phyloP scores from a whole-genome alignment of 257 asterid genomes.

The Pogostemon cablin region DNA sequence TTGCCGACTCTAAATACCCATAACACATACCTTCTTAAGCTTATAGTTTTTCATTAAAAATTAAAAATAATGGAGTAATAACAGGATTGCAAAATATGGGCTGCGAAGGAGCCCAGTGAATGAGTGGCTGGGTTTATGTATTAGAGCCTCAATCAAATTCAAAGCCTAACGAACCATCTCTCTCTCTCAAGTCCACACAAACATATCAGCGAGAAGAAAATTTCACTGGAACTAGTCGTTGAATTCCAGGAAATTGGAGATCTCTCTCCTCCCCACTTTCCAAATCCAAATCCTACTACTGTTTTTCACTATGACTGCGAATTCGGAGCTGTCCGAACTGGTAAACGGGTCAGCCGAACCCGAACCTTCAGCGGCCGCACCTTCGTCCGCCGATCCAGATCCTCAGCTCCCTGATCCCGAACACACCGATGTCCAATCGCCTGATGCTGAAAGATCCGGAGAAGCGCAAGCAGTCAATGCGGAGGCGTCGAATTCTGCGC shows the following conservation, averaged over 20 bases:
- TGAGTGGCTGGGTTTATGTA: too few relatives aligned
- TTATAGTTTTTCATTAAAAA: too few relatives aligned
- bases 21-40: too few relatives aligned
- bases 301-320: slow-evolving; percentile 43
- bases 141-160: too few relatives aligned
- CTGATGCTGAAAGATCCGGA: slow-evolving; percentile 41
- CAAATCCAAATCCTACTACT: slow-evolving; percentile 37
- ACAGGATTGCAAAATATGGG: too few relatives aligned
- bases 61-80: too few relatives aligned
- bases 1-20: too few relatives aligned
- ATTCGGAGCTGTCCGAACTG: slow-evolving; percentile 48
- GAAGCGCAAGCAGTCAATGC: slow-evolving; percentile 39
- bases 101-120: too few relatives aligned
- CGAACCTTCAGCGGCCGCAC: slow-evolving; percentile 33
- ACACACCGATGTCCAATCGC: slow-evolving; percentile 43
- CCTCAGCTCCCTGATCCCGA: slow-evolving; percentile 49
- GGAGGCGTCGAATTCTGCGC: slow-evolving; percentile 45
- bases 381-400: slow-evolving; percentile 53
- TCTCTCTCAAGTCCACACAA: not conserved
- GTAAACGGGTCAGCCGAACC: slow-evolving; percentile 47
- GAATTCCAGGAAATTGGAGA: slow-evolving; percentile 30
- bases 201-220: slow-evolving; percentile 17
- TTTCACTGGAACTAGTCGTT: slow-evolving; percentile 34
- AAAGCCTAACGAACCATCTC: not conserved
- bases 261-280: slow-evolving; percentile 33